phyloP scores from a whole-genome alignment of 108 stramenopile genomes.

The Nannochloropsis salina region DNA sequence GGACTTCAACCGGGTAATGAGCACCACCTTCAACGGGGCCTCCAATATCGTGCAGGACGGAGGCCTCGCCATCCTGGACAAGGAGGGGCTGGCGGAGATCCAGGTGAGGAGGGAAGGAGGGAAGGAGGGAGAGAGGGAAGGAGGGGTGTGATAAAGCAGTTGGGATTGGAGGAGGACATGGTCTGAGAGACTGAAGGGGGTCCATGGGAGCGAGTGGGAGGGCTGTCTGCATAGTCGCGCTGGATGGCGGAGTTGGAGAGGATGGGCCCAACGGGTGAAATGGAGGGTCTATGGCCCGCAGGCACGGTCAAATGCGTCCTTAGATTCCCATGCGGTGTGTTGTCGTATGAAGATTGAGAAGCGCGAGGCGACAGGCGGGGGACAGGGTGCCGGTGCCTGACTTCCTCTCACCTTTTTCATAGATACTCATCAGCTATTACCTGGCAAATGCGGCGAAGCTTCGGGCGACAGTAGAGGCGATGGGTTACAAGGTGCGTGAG shows the following conservation, averaged over 20 bases:
- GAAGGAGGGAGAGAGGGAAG: not conserved
- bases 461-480: conserved; percentile 53
- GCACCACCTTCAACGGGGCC: conserved; percentile 93
- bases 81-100: conserved; percentile 86
- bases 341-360: no score
- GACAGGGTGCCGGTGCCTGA: not conserved
- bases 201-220: no score
- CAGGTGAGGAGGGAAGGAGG: conserved; percentile 23
- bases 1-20: conserved; percentile 95
- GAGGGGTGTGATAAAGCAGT: not conserved
- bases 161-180: not conserved
- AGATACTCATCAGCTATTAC: conserved; percentile 88
- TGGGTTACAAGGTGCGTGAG: conserved; percentile 27
- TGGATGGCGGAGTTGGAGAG: no score
- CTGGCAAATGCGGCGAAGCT: conserved; percentile 86
- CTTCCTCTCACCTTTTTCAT: not conserved
- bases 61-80: conserved; percentile 84
- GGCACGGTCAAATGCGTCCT: not conserved
- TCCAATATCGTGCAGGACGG: conserved; percentile 92
- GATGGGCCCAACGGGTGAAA: no score
- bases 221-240: no score
- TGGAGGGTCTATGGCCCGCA: not conserved
- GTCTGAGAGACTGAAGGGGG: no score
- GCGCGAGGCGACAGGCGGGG: no score
- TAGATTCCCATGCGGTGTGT: not conserved